A percentile compares a stretch with the other conserved stretches of the same genome.
phyloP scores from a whole-genome alignment of 2,329 filamentous ascomycete species.

The Penicillium sclerotigenum region DNA sequence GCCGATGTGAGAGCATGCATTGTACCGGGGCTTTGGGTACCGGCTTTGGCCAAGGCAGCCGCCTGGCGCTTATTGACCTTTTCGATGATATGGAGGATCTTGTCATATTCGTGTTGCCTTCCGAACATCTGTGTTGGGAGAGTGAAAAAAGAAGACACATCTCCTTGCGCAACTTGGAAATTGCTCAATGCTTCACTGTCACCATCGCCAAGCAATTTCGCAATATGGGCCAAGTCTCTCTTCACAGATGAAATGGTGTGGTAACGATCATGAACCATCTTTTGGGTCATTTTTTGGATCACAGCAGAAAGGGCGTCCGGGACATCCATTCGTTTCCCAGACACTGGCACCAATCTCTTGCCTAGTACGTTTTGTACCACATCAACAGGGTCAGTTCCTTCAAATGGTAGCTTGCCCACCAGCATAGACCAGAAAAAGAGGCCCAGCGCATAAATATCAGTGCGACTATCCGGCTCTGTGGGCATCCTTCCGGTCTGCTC shows the following conservation, averaged over 20 bases:
- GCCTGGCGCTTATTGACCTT: slow-evolving; percentile 67
- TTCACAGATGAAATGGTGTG: slow-evolving; percentile 84
- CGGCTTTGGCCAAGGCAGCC: slow-evolving; percentile 31
- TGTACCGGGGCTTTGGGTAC: slow-evolving; percentile 37
- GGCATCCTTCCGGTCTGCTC: slow-evolving; percentile 93
- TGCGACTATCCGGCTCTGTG: slow-evolving; percentile 84
- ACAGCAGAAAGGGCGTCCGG: slow-evolving; percentile 78
- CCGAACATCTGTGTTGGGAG: slow-evolving; percentile 80
- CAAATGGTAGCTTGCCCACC: slow-evolving; percentile 75
- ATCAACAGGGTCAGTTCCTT: slow-evolving; percentile 76
- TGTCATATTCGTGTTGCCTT: slow-evolving; percentile 66
- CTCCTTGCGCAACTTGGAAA: slow-evolving; percentile 75
- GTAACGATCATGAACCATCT: slow-evolving; percentile 82
- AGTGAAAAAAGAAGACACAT: slow-evolving; percentile 89
- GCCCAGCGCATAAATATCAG: slow-evolving; percentile 89
- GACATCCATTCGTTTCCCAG: slow-evolving; percentile 73
- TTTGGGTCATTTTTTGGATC: slow-evolving; percentile 88
- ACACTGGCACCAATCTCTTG: slow-evolving; percentile 72
- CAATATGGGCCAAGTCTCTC: slow-evolving; percentile 71
- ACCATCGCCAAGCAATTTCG: slow-evolving; percentile 70
- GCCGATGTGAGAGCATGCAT: slow-evolving; percentile 51
- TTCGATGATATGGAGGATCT: slow-evolving; percentile 71
- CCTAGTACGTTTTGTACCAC: slow-evolving; percentile 87
- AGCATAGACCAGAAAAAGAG: slow-evolving; percentile 85
- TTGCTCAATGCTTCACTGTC: slow-evolving; percentile 67